Conservation (phyloP, 2,329 filamentous ascomycete genomes). For the Fusarium pininemorale region DNA sequence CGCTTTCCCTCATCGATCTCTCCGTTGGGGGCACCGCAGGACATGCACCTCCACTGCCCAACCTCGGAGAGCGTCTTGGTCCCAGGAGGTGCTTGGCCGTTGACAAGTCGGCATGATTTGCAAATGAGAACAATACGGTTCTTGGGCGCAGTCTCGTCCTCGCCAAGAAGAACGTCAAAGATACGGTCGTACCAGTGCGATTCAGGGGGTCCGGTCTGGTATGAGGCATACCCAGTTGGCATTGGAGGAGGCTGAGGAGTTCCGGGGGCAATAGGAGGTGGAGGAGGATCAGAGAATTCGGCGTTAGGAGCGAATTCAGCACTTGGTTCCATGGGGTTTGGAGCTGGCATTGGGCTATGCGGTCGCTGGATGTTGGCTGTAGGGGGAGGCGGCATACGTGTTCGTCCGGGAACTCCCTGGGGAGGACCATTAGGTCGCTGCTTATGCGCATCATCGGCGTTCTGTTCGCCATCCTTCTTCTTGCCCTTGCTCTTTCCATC, state of each 20-base stretch:
- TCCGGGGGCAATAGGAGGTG: conserved; percentile 54
- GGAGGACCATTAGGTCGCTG: background rate
- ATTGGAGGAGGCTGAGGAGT: conserved; percentile 36
- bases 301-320: conserved; percentile 82
- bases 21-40: conserved; percentile 85
- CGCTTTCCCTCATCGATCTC: conserved; percentile 79
- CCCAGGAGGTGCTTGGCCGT: conserved; percentile 93
- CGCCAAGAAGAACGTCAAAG: conserved; percentile 88
- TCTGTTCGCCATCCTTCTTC: conserved; percentile 38
- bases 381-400: conserved; percentile 64
- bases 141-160: conserved; percentile 91
- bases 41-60: conserved; percentile 87
- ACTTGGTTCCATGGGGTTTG: conserved; percentile 50
- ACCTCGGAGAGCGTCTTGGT: conserved; percentile 79
- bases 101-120: conserved; percentile 82
- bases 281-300: conserved; percentile 31
- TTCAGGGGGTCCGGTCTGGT: conserved; percentile 45
- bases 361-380: conserved; percentile 69
- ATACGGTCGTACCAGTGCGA: conserved; percentile 94
- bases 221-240: conserved; percentile 22
- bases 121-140: conserved; percentile 93
- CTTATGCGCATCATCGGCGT: conserved; percentile 28
- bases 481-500: conserved; percentile 56
- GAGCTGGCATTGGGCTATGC: conserved; percentile 43
- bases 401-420: conserved; percentile 49